These are phyloP conservation scores for Brassica cretica DNA, from an alignment of 345 rosid species.

Conservation along the genomic window DNA sequence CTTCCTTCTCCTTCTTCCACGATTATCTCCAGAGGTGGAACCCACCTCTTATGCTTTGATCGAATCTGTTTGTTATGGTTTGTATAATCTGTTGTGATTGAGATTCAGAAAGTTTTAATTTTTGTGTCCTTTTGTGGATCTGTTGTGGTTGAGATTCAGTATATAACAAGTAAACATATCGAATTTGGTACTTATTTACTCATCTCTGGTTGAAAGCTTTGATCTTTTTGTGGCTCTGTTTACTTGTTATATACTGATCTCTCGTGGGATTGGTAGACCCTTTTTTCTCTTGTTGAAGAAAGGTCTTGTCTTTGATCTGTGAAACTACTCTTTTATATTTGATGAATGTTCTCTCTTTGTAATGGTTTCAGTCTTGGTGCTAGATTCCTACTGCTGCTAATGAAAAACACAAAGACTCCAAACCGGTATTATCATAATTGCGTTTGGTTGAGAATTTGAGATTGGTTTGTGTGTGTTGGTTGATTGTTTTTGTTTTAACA, in stretches of 20 bases:
- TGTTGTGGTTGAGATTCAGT: neutral
- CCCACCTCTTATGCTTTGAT: neutral
- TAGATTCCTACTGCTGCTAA: constrained; percentile 57
- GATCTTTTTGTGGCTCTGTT: constrained; percentile 10
- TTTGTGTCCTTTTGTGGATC: neutral
- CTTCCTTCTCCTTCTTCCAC: constrained; percentile 64
- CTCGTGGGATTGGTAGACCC: constrained; percentile 1
- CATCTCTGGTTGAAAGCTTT: neutral
- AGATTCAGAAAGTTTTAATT: constrained; percentile 19
- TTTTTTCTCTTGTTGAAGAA: neutral
- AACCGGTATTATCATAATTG: constrained; percentile 42
- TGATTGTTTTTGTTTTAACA: constrained; percentile 26
- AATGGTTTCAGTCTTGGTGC: neutral
- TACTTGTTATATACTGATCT: neutral
- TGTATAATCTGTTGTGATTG: neutral
- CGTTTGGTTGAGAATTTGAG: neutral
- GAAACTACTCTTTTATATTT: neutral
- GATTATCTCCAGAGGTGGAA: constrained; percentile 78
- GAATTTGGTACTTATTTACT: no score
- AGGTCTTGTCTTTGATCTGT: neutral
- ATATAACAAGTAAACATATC: no score
- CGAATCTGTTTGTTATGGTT: constrained; percentile 7
- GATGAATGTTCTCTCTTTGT: neutral
- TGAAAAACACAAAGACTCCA: constrained; percentile 36
- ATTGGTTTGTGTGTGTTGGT: constrained; percentile 7